Percentiles rank a stretch among this genome's conserved stretches.
phyloP scores from a whole-genome alignment of 1,284 basidiomycete genomes.

The Anthracocystis panici-leucophaei region DNA sequence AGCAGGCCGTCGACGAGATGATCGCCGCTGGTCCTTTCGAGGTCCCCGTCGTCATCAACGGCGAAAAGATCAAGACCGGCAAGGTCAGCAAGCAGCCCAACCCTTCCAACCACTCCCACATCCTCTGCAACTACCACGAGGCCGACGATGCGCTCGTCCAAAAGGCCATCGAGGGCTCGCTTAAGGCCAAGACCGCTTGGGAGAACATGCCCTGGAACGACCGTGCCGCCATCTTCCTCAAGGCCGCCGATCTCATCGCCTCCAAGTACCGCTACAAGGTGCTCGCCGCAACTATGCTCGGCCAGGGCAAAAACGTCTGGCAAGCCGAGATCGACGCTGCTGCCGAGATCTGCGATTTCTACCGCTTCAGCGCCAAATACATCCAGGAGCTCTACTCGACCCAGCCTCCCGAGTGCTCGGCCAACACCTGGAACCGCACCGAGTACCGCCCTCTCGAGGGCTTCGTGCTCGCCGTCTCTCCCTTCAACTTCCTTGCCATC shows the following conservation, averaged over 20 bases:
- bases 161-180: constrained; percentile 86
- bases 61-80: constrained; percentile 86
- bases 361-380: constrained; percentile 95
- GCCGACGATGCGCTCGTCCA: constrained; percentile 78
- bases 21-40: constrained; percentile 85
- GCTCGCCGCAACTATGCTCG: constrained; percentile 95
- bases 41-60: constrained; percentile 92
- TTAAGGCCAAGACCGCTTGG: constrained; percentile 88
- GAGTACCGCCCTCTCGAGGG: constrained; percentile 97
- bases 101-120: constrained; percentile 74
- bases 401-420: constrained; percentile 87
- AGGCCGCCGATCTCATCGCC: constrained; percentile 83
- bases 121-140: constrained; percentile 89
- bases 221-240: constrained; percentile 95
- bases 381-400: constrained; percentile 93
- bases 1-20: constrained; percentile 83
- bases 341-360: constrained; percentile 93
- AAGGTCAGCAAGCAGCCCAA: constrained; percentile 73
- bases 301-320: constrained; percentile 99
- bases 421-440: constrained; percentile 93
- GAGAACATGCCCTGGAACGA: constrained; percentile 95
- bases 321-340: constrained; percentile 99
- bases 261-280: constrained; percentile 92
- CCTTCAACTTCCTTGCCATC: constrained; percentile 85
- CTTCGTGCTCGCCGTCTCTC: constrained; percentile 95